A percentile compares a stretch with the other conserved stretches of the same genome.
Conservation (phyloP, 176 grass and related monocot species). For the Eragrostis nindensis region DNA sequence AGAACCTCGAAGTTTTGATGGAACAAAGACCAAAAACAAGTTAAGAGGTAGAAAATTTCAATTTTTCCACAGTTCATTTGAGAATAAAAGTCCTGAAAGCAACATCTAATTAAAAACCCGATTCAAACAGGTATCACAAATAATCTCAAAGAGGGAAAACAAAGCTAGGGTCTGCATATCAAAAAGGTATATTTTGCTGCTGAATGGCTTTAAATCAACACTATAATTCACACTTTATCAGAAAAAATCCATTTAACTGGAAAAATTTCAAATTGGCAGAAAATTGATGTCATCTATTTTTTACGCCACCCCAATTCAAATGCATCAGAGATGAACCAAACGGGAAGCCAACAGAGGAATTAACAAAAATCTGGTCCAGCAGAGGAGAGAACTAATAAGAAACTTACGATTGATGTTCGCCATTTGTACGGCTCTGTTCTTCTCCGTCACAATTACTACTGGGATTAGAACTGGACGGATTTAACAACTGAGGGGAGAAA, state of each 20-base stretch:
- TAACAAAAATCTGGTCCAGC: background rate
- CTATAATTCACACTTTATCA: background rate
- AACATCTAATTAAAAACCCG: background rate
- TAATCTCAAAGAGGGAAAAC: background rate
- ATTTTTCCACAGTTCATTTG: background rate
- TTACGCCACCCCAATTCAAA: background rate
- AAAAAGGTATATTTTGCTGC: background rate
- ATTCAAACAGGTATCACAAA: background rate
- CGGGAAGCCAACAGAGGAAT: background rate
- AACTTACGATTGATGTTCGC: conserved; percentile 78
- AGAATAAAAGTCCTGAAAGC: background rate
- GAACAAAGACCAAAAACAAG: background rate
- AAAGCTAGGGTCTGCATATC: background rate
- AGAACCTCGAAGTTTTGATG: background rate
- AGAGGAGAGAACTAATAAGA: background rate
- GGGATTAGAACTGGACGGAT: conserved; percentile 53
- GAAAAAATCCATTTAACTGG: background rate
- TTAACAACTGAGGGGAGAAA: conserved; percentile 85
- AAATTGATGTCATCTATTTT: conserved; percentile 3
- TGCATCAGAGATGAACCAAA: background rate
- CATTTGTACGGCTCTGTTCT: conserved; percentile 54
- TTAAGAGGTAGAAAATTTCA: conserved; percentile 25
- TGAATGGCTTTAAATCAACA: background rate
- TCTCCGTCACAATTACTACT: conserved; percentile 49
- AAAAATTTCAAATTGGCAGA: too few species aligned